Base-by-base conservation (phyloP, 1,284 basidiomycete genomes). In the Volvariella volvacea region DNA sequence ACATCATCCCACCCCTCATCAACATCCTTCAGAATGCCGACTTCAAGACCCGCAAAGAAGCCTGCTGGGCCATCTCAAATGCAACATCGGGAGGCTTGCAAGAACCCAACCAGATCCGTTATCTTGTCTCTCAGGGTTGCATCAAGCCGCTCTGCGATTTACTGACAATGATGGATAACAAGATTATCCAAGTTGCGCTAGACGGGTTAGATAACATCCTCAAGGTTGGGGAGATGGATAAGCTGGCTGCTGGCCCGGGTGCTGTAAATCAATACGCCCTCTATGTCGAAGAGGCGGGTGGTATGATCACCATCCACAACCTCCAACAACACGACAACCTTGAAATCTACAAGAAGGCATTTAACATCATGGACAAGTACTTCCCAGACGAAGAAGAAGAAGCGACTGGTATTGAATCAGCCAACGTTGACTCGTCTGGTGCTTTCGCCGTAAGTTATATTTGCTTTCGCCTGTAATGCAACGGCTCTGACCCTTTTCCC, bases 341-440 rank as follows among this genome's bases (percentile, higher is more conserved):
- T 66, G 95, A 99, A 60, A 99, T 99, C 60, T 90, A 99, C 76
- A 98, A 97, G 78, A 99, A 99, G 74, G 95, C 94, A 50, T 99
- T 96, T 80, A 95, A 93, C 68, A 97, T 98, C 64, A 96, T 96
- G 92, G 92, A 95, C 71, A 94, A 89, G 60, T 92, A 88, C 68
- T 89, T 91, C 82, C 87, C 88, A 28, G 87, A 90, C 54, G 88
- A 90, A 55, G 87, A 90, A 56, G 87, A 90, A 41, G 80, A 81
- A 16, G 88, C 89, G 58, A 83, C 87, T 39, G 88, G 81, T 39
- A 86, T 92, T 54, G 76, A 72, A 38, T 83, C 83, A 20, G 82
- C 92, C 4, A 80, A 80, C 44, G 91, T 98, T 38, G 92, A 97
- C 60, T 80, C 90, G 25, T 73, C 83, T 19, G 92, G 93, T 51